A percentile compares a stretch with the other conserved stretches of the same genome.
Evolutionary conservation across 257 asterid genomes (phyloP).

Genomic region (Galeopsis tetrahit): DNA sequence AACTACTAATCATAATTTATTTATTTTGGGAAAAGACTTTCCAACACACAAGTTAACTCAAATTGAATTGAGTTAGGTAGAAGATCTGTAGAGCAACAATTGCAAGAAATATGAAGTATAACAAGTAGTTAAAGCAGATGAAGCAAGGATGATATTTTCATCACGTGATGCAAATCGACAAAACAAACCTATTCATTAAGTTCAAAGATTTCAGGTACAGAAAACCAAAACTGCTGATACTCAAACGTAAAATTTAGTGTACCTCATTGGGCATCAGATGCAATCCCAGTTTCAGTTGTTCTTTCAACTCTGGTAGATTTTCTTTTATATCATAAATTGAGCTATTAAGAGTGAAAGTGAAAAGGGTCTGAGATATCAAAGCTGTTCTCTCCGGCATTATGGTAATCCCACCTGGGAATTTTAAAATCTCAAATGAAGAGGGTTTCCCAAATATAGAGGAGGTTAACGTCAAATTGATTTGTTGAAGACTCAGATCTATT

Average conservation of each 20-base stretch:
- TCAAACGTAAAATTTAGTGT: constrained; percentile 23
- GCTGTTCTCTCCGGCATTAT: constrained; percentile 55
- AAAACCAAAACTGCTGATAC: neutral
- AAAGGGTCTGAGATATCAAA: constrained; percentile 49
- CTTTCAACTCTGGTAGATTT: constrained; percentile 63
- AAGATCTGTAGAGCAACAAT: constrained; percentile 9
- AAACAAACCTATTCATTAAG: neutral
- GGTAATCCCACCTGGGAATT: constrained; percentile 80
- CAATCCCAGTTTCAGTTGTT: constrained; percentile 66
- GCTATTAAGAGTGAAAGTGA: constrained; percentile 76
- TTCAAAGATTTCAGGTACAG: constrained; percentile 1
- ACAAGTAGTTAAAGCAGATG: constrained; percentile 7
- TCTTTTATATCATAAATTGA: constrained; percentile 70
- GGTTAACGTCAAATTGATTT: constrained; percentile 67
- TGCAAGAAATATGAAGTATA: constrained; percentile 6
- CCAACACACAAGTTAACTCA: constrained; percentile 10
- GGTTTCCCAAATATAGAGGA: constrained; percentile 68
- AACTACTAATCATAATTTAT: neutral
- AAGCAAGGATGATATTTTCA: constrained; percentile 18
- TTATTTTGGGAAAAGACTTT: constrained; percentile 4
- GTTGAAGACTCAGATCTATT: constrained; percentile 65
- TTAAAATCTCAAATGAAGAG: constrained; percentile 70
- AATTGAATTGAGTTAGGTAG: constrained; percentile 8
- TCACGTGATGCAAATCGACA: neutral
- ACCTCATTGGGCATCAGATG: constrained; percentile 73